Evolutionary conservation across 352 stramenopile genomes (phyloP), one percentile per base, ranked within the genome.

Genomic region (Phytophthora boehmeriae): DNA sequence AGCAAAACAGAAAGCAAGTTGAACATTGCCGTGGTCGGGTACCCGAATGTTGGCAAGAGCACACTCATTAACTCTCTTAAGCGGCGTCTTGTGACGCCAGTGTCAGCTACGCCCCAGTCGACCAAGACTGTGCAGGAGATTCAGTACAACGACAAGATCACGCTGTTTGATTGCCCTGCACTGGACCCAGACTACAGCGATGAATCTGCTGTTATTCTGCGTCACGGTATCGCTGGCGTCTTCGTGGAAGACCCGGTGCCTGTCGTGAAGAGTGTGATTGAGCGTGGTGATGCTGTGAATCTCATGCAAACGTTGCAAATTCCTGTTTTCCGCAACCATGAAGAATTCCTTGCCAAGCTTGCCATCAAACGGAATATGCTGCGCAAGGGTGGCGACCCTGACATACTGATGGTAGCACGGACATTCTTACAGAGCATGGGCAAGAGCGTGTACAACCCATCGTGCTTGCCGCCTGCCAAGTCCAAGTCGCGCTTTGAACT

Each of bases 231-330:
- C 28, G 92, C 98, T 56, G 78, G 86, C 0, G 88, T 98, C 50
- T 97, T 94, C 48, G 88, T 99, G 25, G 82, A 97, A 38, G 97
- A 99, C 80, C 93, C 97, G 3, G 92, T 98, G 11, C 87, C 93
- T 3, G 90, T 96, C 0, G 85, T 99, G 22, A 80, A 92, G 53
- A 87, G 88, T 11, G 68, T 99, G 13, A 74, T 99, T 16, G 68
- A 93, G 59, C 84, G 94, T 50, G 97, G 88, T 51, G 86, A 97
- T 28, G 87, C 81, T 32, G 74, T 96, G 71, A 97, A 97, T 74
- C 73, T 99, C 16, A 98, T 99, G 88, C 94, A 98, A 78, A 94
- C 90, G 11, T 98, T 99, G 66, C 89, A 90, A 52, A 92, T 99
- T 45, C 95, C 97, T 5, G 74, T 91, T 9, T 99, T 99, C 83